Evolutionary conservation across 176 grass and related monocot species (phyloP).

Genomic region (Ensete glaucum): DNA sequence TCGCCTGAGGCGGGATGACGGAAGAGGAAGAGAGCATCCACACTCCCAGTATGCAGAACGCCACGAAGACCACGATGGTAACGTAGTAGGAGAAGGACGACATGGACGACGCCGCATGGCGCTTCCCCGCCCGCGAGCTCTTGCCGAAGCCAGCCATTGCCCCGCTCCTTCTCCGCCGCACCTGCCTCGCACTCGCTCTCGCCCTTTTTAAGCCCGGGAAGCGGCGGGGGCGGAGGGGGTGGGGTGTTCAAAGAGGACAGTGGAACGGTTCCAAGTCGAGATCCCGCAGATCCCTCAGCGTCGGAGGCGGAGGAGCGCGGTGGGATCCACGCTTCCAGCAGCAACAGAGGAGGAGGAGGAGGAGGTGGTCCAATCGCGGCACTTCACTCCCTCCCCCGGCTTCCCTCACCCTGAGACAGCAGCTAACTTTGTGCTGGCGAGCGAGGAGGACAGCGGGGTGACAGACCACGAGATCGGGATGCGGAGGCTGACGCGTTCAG

Average conservation of each 20-base stretch:
- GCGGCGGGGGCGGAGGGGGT: not conserved
- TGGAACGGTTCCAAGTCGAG: not conserved
- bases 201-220: no score
- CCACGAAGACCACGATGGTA: constrained; percentile 58
- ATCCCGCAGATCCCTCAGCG: constrained; percentile 1
- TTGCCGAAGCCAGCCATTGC: constrained; percentile 39
- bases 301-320: not conserved
- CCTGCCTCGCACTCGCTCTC: not conserved
- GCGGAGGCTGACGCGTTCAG: no score
- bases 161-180: not conserved
- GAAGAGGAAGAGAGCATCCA: constrained; percentile 65
- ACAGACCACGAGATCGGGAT: no score
- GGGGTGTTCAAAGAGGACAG: not conserved
- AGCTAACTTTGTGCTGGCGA: no score
- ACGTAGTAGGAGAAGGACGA: constrained; percentile 63
- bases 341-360: not conserved
- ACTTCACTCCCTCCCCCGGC: no score
- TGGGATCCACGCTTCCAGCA: not conserved
- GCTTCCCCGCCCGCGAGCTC: constrained; percentile 44
- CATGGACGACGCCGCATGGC: constrained; percentile 29
- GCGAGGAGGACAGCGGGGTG: no score
- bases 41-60: constrained; percentile 58
- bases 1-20: constrained; percentile 16
- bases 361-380: not conserved
- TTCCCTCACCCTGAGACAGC: no score